Evolutionary conservation across 2,329 filamentous ascomycete species (phyloP).

Genomic region (Hypoxylon sp.): DNA sequence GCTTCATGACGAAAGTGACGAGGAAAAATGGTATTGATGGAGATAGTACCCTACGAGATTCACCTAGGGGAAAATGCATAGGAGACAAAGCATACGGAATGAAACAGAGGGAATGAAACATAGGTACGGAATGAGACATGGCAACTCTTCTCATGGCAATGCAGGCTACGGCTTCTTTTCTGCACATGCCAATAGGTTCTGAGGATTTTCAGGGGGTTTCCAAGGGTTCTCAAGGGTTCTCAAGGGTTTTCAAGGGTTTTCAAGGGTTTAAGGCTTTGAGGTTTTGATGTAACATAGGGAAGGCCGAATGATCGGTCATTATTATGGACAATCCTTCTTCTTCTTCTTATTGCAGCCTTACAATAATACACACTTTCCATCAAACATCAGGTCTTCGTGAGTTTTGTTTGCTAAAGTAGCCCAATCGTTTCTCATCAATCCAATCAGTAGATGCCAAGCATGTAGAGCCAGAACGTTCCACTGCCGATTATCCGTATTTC

Average conservation of each 20-base stretch:
- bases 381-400: background rate
- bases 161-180: background rate
- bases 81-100: no score
- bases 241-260: background rate
- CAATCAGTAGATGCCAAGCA: conserved; percentile 7
- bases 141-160: background rate
- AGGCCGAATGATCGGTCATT: background rate
- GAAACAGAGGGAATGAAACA: background rate
- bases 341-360: conserved; percentile 2
- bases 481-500: conserved; percentile 33
- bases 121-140: background rate
- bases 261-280: background rate
- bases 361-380: background rate
- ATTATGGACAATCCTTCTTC: background rate
- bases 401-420: background rate
- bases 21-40: background rate
- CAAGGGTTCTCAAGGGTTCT: background rate
- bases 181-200: background rate
- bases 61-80: no score
- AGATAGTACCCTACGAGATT: no score
- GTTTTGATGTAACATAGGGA: background rate
- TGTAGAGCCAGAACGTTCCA: conserved; percentile 6
- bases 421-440: conserved; percentile 3
- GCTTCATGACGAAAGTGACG: no score
- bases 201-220: background rate